phyloP scores from a whole-genome alignment of 2,329 filamentous ascomycete genomes.

The Trichocomaceae sp. region DNA sequence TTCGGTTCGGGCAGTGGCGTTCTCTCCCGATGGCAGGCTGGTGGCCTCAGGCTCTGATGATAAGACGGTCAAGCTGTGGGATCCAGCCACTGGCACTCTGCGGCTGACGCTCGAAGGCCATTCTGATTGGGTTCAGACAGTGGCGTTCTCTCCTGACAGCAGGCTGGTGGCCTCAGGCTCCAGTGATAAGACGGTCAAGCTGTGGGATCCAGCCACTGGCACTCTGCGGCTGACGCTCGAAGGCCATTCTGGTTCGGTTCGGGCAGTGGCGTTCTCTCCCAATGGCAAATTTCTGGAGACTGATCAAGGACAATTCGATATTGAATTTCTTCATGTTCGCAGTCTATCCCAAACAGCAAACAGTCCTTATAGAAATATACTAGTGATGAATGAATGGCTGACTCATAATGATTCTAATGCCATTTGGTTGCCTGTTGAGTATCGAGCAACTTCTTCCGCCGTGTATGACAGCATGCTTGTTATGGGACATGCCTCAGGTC shows the following conservation, averaged over 20 bases:
- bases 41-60: neutral
- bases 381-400: conserved; percentile 8
- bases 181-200: too few relatives aligned
- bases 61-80: neutral
- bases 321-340: neutral
- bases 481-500: too few relatives aligned
- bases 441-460: too few relatives aligned
- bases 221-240: neutral
- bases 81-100: neutral
- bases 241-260: neutral
- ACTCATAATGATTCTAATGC: conserved; percentile 1
- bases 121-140: neutral
- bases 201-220: too few relatives aligned
- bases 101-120: conserved; percentile 20
- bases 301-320: neutral
- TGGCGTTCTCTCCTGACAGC: neutral
- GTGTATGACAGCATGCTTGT: too few relatives aligned
- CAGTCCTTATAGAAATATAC: neutral
- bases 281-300: neutral
- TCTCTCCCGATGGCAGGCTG: conserved; percentile 3
- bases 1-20: neutral
- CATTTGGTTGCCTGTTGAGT: conserved; percentile 6
- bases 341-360: neutral
- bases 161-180: too few relatives aligned
- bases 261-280: too few relatives aligned